Base-by-base conservation (phyloP, 176 grass and related monocot genomes). In the Triticum turgidum region DNA sequence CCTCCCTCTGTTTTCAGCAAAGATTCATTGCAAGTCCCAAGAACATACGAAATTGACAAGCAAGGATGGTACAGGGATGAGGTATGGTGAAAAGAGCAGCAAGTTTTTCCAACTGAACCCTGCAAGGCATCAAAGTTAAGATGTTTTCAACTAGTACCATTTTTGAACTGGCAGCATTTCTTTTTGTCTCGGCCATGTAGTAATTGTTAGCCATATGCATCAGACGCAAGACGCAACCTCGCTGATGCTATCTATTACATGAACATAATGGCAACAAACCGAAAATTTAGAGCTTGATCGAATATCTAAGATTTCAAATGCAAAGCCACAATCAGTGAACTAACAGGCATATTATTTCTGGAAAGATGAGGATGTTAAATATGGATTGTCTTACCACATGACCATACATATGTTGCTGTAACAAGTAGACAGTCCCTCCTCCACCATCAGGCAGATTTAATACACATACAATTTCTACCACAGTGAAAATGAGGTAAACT, bases 111-210 rank as follows among this genome's bases (percentile, higher is more conserved):
- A 65, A 39, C 51, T 86, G 2, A 8, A 56, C 39, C 70, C 69
- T 42, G 21, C 37, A 12, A 22, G 37, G n/a, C 39, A 13, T 72
- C 41, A 39, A 38, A 10, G 7, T 59, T 67, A 67, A 4, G 30
- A 13, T 20, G 22, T 76, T 86, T 86, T 54, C 42, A 20, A 76
- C 15, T 65, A 82, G 47, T 54, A 54, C 14, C 30, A 65, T 82
- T 65, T 65, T 74, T 24, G 73, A 5, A 61, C 25, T 30, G 10
- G 34, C 35, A 61, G 5, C 18, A 11, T n/a, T 0, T 37, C 15
- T 58, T 67, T 65, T 77, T 77, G 2, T 56, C 24, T 77, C 18
- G 30, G 11, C 17, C 4, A 24, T 8, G n/a, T 17, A 68, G 47
- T 6, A 69, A 82, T 17, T 63, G 25, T 7, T 76, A 67, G 7